Evolutionary conservation across 192 early-diverging fungal genomes (phyloP).

Genomic region (Diversispora epigaea): DNA sequence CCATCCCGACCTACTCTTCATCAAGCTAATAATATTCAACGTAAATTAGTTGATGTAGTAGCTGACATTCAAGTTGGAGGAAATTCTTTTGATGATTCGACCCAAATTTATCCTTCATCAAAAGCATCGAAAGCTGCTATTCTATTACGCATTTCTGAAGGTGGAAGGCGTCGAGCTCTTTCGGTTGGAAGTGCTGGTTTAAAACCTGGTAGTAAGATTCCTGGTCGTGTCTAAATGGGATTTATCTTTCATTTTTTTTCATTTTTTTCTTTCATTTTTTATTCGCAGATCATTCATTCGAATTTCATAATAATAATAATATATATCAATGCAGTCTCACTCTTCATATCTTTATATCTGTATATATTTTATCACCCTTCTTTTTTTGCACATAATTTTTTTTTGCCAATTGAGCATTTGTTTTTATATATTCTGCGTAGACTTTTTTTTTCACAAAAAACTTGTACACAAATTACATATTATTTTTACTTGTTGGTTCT

Average conservation of each 20-base stretch:
- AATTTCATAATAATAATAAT: no score
- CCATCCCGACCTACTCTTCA: slow-evolving; percentile 7
- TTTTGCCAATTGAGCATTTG: no score
- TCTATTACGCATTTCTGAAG: slow-evolving; percentile 23
- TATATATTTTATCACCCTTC: no score
- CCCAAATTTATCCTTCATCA: not conserved
- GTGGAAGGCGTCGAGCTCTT: slow-evolving; percentile 9
- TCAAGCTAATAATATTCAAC: slow-evolving; percentile 13
- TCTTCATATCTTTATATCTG: no score
- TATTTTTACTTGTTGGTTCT: no score
- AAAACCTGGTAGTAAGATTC: slow-evolving; percentile 14
- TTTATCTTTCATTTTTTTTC: no score
- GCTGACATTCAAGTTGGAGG: not conserved
- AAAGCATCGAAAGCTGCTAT: slow-evolving; percentile 24
- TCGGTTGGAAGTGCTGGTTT: slow-evolving; percentile 18
- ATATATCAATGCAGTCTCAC: no score
- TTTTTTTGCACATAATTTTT: no score
- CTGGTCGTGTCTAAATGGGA: not conserved
- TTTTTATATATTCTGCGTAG: no score
- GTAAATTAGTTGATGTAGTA: not conserved
- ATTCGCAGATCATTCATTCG: not conserved
- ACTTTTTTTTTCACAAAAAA: no score
- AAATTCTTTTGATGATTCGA: not conserved
- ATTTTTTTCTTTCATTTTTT: slow-evolving; percentile 4
- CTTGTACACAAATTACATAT: no score